Base-by-base conservation (phyloP, 371 early-diverging fungal genomes). In the Conidiobolus incongruus region DNA sequence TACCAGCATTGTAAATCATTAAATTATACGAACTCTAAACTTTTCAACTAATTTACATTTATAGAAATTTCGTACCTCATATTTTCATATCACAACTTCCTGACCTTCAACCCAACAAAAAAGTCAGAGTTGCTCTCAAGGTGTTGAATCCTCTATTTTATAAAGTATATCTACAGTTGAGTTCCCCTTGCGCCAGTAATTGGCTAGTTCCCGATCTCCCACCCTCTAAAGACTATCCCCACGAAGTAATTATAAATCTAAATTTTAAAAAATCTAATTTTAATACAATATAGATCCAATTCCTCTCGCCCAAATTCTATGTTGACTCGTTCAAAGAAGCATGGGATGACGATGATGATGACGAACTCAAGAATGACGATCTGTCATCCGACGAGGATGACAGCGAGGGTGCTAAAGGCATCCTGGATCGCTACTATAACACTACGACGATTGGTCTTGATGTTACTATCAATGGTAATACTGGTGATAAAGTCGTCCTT, bases 301-400 rank as follows among this genome's bases (percentile, higher is more conserved):
- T 40, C 4, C 40, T 29, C 29, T 26, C 40, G 12, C 40, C 40
- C 28, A 40, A 40, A 19, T 40, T 40, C n/a, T 40, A 23, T 7
- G 23, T 40, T 28, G 40, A 40, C 4, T 15, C 40, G 1, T 16
- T 26, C n/a, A 15, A 13, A 2, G 40, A 23, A 13, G 40, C 11
- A 6, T 40, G 40, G 40, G 16, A 21, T 23, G 17, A 28, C 8
- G 23, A 40, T 7, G 40, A 40, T 4, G 40, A 29, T 11, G 5
- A 17, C 28, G 40, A 40, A 2, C 16, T 40, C 11, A 24, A 23
- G 4, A n/a, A 40, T 10, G 2, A 26, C 23, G n/a, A 21, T 40
- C 28, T 26, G 12, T 23, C n/a, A 7, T 23, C 22, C 6, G 40
- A 40, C 6, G 40, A 40, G 13, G 22, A 26, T 17, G 40, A 40